These are phyloP conservation scores for Pyrus bretschneideri DNA, from an alignment of 306 rosid genomes.

Conservation along the genomic window DNA sequence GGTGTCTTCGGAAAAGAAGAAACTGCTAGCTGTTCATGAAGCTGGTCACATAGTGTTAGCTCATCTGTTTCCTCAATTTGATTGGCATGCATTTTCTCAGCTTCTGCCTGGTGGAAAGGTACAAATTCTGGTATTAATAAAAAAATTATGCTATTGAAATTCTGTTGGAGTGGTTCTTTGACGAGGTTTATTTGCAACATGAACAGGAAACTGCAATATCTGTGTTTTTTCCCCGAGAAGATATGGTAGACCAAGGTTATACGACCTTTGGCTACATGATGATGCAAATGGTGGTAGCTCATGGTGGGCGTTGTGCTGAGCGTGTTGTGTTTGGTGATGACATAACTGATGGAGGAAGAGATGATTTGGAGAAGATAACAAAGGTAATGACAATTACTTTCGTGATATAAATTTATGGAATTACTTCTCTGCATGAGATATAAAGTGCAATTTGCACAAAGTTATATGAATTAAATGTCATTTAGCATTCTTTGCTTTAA, in stretches of 20 bases:
- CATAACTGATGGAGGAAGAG: slow-evolving; percentile 85
- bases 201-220: slow-evolving; percentile 90
- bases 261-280: slow-evolving; percentile 90
- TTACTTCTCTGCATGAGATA: background rate
- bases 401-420: background rate
- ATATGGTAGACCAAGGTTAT: slow-evolving; percentile 94
- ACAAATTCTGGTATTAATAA: slow-evolving; percentile 22
- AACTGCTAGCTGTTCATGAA: slow-evolving; percentile 94
- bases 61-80: slow-evolving; percentile 90
- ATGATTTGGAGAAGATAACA: slow-evolving; percentile 90
- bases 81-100: slow-evolving; percentile 99
- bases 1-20: slow-evolving; percentile 77
- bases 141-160: slow-evolving; percentile 7
- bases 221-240: slow-evolving; percentile 90
- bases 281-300: slow-evolving; percentile 98
- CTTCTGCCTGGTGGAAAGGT: slow-evolving; percentile 99
- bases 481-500: background rate
- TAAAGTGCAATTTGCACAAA: background rate
- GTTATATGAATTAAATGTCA: background rate
- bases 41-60: slow-evolving; percentile 93
- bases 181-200: slow-evolving; percentile 20
- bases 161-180: background rate
- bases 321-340: slow-evolving; percentile 70
- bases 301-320: slow-evolving; percentile 96
- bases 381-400: slow-evolving; percentile 40